These are phyloP conservation scores for Albifimbria verrucaria DNA, from an alignment of 2,329 filamentous ascomycete genomes.

Conservation along the genomic window DNA sequence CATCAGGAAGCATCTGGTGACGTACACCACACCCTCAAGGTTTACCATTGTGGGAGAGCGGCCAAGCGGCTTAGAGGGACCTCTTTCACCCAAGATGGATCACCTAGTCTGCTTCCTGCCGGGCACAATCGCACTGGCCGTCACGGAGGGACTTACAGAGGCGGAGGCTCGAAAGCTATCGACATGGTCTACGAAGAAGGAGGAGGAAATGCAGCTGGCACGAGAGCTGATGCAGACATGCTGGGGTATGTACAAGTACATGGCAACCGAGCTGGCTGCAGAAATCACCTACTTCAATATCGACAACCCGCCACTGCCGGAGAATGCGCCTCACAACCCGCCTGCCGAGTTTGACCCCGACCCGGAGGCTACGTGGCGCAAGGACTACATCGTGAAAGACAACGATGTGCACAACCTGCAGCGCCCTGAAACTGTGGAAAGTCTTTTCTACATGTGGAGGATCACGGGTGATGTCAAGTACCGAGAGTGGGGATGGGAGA, in stretches of 20 bases:
- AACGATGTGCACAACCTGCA: constrained; percentile 91
- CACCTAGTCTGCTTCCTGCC: constrained; percentile 97
- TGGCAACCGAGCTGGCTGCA: constrained; percentile 84
- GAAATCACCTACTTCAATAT: constrained; percentile 93
- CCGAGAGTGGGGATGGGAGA: constrained; percentile 96
- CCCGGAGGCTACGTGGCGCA: constrained; percentile 62
- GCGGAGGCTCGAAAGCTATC: constrained; percentile 68
- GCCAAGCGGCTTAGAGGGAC: constrained; percentile 64
- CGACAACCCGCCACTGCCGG: constrained; percentile 60
- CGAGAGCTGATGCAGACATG: constrained; percentile 93
- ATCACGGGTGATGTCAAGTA: constrained; percentile 90
- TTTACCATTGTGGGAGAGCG: constrained; percentile 91
- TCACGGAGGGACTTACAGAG: constrained; percentile 74
- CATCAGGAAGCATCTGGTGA: constrained; percentile 87
- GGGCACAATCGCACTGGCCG: constrained; percentile 87
- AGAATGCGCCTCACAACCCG: constrained; percentile 47
- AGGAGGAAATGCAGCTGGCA: constrained; percentile 83
- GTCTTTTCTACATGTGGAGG: constrained; percentile 96
- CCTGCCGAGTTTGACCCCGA: constrained; percentile 49
- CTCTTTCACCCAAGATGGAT: constrained; percentile 88
- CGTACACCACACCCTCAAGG: constrained; percentile 75
- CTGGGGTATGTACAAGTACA: constrained; percentile 95
- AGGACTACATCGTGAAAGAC: constrained; percentile 76
- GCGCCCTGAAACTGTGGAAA: constrained; percentile 94
- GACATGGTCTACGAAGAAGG: constrained; percentile 74